A percentile compares a stretch with the other conserved stretches of the same genome.
Evolutionary conservation across 495 filamentous ascomycete genomes (phyloP).

Genomic region (Penicillium riverlandense): DNA sequence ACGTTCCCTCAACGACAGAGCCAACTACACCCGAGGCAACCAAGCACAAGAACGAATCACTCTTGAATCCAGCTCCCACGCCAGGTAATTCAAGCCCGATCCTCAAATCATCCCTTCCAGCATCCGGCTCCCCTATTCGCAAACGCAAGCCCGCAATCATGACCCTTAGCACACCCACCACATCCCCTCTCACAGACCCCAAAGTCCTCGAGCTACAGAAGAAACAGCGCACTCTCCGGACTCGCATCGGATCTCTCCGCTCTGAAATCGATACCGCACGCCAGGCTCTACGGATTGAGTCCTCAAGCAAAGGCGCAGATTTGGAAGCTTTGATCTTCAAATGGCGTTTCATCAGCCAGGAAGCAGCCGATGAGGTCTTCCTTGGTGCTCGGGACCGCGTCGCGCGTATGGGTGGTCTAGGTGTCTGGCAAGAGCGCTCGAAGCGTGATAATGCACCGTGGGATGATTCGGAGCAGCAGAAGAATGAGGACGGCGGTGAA

Average conservation of each 20-base stretch:
- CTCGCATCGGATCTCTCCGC: constrained; percentile 23
- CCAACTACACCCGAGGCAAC: neutral
- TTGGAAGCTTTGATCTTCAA: constrained; percentile 40
- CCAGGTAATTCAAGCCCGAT: neutral
- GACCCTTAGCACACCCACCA: neutral
- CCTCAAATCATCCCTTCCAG: neutral
- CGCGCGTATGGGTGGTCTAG: constrained; percentile 49
- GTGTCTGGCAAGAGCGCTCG: constrained; percentile 44
- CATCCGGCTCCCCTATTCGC: neutral
- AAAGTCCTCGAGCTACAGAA: constrained; percentile 23
- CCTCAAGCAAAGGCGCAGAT: constrained; percentile 37
- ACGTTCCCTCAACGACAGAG: constrained; percentile 1
- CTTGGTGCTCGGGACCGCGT: constrained; percentile 33
- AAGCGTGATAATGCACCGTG: constrained; percentile 27
- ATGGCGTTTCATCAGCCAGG: constrained; percentile 40
- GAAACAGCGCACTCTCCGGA: constrained; percentile 25
- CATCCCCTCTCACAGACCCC: constrained; percentile 9
- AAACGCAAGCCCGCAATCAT: constrained; percentile 1
- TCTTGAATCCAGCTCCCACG: neutral
- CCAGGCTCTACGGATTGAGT: constrained; percentile 45
- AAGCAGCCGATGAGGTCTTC: constrained; percentile 48
- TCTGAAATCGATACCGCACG: constrained; percentile 38
- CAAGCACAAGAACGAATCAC: neutral
- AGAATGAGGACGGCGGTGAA: constrained; percentile 21
- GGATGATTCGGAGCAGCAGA: constrained; percentile 20